These are phyloP conservation scores for Wickerhamiella dianesei DNA, from an alignment of 805 yeast species.

Conservation along the genomic window DNA sequence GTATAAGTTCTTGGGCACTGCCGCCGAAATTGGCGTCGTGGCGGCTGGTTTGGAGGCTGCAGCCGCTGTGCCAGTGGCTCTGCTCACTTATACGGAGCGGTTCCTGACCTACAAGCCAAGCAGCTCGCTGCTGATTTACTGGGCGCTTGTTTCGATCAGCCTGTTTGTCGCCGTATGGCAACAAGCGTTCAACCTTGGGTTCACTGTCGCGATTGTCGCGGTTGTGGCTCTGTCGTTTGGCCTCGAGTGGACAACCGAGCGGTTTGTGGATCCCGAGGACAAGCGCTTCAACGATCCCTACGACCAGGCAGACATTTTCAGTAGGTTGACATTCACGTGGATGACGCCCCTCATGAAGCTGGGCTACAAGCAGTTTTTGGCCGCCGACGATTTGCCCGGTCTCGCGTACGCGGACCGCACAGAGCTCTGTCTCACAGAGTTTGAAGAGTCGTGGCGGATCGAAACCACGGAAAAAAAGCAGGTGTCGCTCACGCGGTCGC, in stretches of 20 bases:
- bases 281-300: slow-evolving; percentile 29
- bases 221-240: slow-evolving; percentile 32
- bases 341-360: slow-evolving; percentile 71
- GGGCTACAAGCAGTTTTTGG: slow-evolving; percentile 49
- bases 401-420: slow-evolving; percentile 60
- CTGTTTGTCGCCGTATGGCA: slow-evolving; percentile 31
- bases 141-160: slow-evolving; percentile 47
- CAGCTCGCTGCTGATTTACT: slow-evolving; percentile 57
- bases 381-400: slow-evolving; percentile 55
- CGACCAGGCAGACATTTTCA: slow-evolving; percentile 55
- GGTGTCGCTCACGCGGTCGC: slow-evolving; percentile 46
- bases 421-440: slow-evolving; percentile 34
- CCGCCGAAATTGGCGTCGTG: slow-evolving; percentile 23
- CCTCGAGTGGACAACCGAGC: slow-evolving; percentile 32
- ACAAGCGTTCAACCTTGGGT: slow-evolving; percentile 16
- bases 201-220: slow-evolving; percentile 25
- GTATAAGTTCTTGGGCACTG: slow-evolving; percentile 16
- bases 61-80: slow-evolving; percentile 39
- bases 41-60: slow-evolving; percentile 29
- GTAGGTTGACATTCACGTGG: slow-evolving; percentile 76
- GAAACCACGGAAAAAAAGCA: slow-evolving; percentile 30
- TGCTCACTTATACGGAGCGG: slow-evolving; percentile 59
- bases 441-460: slow-evolving; percentile 47
- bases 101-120: slow-evolving; percentile 50
- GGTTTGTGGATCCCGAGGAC: slow-evolving; percentile 24